These are phyloP conservation scores for Chlorella sp. DNA, from an alignment of 139 green algal species.

Conservation along the genomic window DNA sequence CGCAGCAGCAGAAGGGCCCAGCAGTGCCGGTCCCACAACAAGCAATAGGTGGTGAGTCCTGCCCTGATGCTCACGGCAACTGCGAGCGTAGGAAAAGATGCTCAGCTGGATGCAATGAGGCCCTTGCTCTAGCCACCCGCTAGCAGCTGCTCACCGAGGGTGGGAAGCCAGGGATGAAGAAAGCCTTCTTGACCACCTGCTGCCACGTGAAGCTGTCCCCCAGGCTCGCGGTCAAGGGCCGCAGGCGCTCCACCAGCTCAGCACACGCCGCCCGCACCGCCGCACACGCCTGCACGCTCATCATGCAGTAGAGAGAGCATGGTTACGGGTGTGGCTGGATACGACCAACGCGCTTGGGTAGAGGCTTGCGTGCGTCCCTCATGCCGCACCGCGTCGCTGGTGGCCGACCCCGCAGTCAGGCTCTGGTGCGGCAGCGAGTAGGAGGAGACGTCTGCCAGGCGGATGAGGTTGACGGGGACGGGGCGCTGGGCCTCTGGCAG, in stretches of 20 bases:
- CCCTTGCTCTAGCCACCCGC: too few species aligned
- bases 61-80: too few species aligned
- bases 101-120: too few species aligned
- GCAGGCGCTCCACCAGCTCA: constrained; percentile 40
- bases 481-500: constrained; percentile 23
- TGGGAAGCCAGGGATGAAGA: not conserved
- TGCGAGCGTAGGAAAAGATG: too few species aligned
- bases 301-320: too few species aligned
- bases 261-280: constrained; percentile 38
- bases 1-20: too few species aligned
- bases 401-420: constrained; percentile 27
- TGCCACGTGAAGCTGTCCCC: constrained; percentile 5
- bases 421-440: constrained; percentile 22
- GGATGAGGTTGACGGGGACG: constrained; percentile 30
- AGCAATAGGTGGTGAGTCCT: too few species aligned
- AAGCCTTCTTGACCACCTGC: not conserved
- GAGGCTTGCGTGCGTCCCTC: too few species aligned
- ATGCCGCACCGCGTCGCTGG: constrained; percentile 24
- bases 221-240: not conserved
- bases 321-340: too few species aligned
- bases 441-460: constrained; percentile 28
- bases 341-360: too few species aligned
- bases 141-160: not conserved
- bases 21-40: too few species aligned
- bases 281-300: constrained; percentile 10